These are phyloP conservation scores for Colletotrichum sp. DNA, from an alignment of 2,329 filamentous ascomycete genomes.

Conservation along the genomic window DNA sequence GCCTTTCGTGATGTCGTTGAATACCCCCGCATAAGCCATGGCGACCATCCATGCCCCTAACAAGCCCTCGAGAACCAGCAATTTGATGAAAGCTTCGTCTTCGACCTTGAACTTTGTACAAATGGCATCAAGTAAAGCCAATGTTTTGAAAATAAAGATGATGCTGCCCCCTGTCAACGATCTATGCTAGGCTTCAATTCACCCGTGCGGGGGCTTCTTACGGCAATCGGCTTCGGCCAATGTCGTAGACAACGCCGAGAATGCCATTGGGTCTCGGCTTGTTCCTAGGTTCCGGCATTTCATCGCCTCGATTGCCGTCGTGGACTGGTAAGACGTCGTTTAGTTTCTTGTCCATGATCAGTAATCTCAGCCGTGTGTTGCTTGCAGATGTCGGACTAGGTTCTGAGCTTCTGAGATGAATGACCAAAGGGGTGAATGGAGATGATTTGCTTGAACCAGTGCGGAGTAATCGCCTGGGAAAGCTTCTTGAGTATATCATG, in stretches of 20 bases:
- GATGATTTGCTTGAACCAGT: neutral
- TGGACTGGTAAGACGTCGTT: fast-evolving
- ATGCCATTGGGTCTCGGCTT: neutral
- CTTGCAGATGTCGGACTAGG: neutral
- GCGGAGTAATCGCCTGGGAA: fast-evolving
- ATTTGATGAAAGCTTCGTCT: neutral
- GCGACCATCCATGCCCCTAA: neutral
- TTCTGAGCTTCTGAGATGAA: neutral
- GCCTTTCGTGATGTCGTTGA: neutral
- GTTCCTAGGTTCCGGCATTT: neutral
- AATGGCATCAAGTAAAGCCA: neutral
- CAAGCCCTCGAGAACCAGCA: neutral
- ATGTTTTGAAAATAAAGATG: neutral
- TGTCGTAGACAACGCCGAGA: neutral
- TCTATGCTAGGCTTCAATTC: neutral
- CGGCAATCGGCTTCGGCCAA: neutral
- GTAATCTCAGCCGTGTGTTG: neutral
- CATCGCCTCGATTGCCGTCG: neutral
- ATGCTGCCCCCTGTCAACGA: neutral
- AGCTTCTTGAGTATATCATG: neutral
- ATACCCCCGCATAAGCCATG: neutral
- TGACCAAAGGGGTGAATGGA: neutral
- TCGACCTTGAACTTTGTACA: neutral
- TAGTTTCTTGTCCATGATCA: neutral
- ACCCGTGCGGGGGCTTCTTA: neutral